Evolutionary conservation across 768 basidiomycete species (phyloP).

Genomic region (Chalciporus chontae): DNA sequence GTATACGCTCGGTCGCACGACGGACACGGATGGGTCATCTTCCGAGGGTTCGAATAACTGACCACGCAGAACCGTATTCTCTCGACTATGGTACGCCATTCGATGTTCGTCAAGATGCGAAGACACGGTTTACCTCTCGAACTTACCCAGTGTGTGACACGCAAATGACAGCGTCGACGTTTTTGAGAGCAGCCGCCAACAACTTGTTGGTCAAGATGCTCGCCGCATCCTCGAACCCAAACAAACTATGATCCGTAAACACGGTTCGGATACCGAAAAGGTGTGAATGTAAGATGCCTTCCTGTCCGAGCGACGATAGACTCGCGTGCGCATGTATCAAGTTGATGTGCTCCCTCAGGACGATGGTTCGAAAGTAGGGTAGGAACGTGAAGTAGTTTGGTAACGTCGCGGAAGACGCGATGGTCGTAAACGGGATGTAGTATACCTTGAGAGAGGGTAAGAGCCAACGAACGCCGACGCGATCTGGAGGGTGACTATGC

Average conservation of each 20-base stretch:
- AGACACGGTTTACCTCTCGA: not conserved
- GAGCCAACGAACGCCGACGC: conserved; percentile 88
- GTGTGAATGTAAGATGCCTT: conserved; percentile 87
- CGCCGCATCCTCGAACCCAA: conserved; percentile 95
- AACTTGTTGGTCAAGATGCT: conserved; percentile 98
- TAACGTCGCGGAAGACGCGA: conserved; percentile 88
- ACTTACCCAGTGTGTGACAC: conserved; percentile 94
- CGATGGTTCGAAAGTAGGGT: conserved; percentile 87
- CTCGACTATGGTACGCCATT: conserved; percentile 56
- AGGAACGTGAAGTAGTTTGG: conserved; percentile 92
- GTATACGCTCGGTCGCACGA: conserved; percentile 62
- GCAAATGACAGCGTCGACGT: conserved; percentile 93
- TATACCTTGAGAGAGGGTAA: conserved; percentile 88
- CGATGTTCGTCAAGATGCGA: not conserved
- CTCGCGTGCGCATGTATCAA: conserved; percentile 91
- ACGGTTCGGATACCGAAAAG: conserved; percentile 85
- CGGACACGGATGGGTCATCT: conserved; percentile 40
- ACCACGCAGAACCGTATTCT: conserved; percentile 91
- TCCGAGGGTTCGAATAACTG: conserved; percentile 58
- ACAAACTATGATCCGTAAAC: conserved; percentile 95
- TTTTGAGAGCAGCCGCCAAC: conserved; percentile 77
- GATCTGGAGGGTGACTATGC: conserved; percentile 82
- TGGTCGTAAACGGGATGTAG: conserved; percentile 85
- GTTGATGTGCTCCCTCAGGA: conserved; percentile 81
- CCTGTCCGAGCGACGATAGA: conserved; percentile 86